Conservation (phyloP, 1,139 yeast genomes). For the Pichia sp. region DNA sequence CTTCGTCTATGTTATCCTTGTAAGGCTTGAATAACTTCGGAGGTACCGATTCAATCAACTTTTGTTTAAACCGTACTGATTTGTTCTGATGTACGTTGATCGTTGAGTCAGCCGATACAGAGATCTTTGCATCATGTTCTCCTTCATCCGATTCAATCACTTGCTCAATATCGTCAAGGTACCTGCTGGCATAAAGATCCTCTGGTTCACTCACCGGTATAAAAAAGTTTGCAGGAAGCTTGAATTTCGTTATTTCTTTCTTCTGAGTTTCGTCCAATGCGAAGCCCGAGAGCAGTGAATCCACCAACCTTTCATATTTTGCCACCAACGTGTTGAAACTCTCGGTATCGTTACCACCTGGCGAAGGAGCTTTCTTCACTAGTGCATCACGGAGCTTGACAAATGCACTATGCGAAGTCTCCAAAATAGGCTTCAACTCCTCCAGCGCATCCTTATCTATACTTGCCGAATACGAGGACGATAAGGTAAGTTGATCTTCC, state of each 20-base stretch:
- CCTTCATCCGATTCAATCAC: background rate
- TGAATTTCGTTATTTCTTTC: background rate
- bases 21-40: conserved; percentile 17
- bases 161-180: background rate
- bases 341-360: background rate
- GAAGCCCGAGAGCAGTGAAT: background rate
- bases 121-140: background rate
- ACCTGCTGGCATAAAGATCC: background rate
- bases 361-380: background rate
- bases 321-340: background rate
- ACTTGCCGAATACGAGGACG: conserved; percentile 24
- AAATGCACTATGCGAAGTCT: background rate
- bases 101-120: too few species aligned
- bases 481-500: background rate
- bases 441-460: background rate
- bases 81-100: conserved; percentile 27
- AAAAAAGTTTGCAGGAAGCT: background rate
- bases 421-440: background rate
- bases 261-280: background rate
- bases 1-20: conserved; percentile 20
- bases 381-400: background rate
- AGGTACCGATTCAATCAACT: conserved; percentile 30
- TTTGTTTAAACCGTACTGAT: conserved; percentile 53
- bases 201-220: background rate
- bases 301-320: background rate